Base-by-base conservation (phyloP, 805 yeast genomes). In the Torulaspora indica region DNA sequence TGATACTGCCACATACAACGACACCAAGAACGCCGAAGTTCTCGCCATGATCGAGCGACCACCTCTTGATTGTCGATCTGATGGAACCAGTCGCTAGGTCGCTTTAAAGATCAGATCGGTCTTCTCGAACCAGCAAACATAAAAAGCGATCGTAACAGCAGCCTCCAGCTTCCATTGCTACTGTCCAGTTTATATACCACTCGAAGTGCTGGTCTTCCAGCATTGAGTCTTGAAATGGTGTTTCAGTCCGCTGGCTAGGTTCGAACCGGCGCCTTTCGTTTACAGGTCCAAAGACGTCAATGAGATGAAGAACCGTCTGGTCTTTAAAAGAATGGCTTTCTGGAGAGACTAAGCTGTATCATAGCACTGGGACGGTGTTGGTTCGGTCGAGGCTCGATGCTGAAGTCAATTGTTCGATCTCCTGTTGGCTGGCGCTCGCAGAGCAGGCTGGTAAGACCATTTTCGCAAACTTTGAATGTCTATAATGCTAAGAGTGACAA, bases 1-100 rank as follows among this genome's bases (percentile, higher is more conserved):
- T 3, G 66, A 60, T 10, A 34, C 35, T 0, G 67, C 56, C 2
- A 59, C 47, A 40, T 59, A 62, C 1, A 56, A 43, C 36, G 51
- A 47, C 7, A 41, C 24, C 39, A 43, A 32, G 29, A 47, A 47
- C 13, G 51, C 47, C 9, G 30, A 38, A 9, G 14, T 17, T 8
- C 24, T 24, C 15, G 30, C 14, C 42, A 38, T 38, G 8, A 14
- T 9, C 31, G 7, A 13, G 27, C 17, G 27, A 15, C 10, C 5
- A 13, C 13, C 9, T 8, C 9, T 28, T 9, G 28, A 15, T 8
- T 20, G 20, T 9, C 18, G n/a, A 8, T 8, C 18, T 12, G 28
- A 29, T 17, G 10, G 15, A 10, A 24, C 34, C 10, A 22, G 25
- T n/a, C n/a, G 17, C 8, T 7, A 8, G 28, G 31, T 25, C 23